Base-by-base conservation (phyloP, 805 yeast species). In the Barnettozyma californica region DNA sequence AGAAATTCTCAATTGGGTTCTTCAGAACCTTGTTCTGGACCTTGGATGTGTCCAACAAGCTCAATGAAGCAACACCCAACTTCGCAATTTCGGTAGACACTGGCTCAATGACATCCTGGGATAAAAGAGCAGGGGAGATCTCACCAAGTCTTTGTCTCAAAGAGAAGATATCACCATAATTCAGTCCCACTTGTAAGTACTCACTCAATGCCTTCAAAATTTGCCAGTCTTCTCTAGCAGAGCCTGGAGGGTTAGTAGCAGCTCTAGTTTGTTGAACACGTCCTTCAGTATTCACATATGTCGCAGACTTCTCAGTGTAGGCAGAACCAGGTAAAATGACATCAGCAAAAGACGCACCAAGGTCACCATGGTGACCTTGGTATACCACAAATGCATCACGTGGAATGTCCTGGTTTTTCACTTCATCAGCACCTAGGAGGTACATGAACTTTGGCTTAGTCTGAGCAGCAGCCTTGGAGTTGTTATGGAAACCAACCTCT, bases 311-410 rank as follows among this genome's bases (percentile, higher is more conserved):
- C 68, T 87, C 96, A 36, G 96, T 88, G 76, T 84, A 88, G 36
- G 96, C 95, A 33, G 91, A 77, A 43, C 91, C 91, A 41, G 96
- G 96, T 56, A 87, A 76, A 51, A 87, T 78, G 41, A 87, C 95
- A 66, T 87, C 95, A 41, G 96, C 96, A 58, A 80, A 77, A 9
- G 92, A 82, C 26, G 96, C 96, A 57, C 96, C 96, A 20, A 77
- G 67, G 59, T 87, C 96, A 70, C 96, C 96, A 68, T 87, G 95
- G 68, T 88, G 95, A 48, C 96, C 96, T 70, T 87, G 89, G 70
- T 87, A 87, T 46, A 87, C 82, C 27, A 88, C 96, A 65, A 87
- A 88, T 4, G 96, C 88, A 64, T 87, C 94, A 65, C 75, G 73
- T 56, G 95, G 95, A 58, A 87, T 79, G 51, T 84, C 84, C 50